Base-by-base conservation (phyloP, 2,329 filamentous ascomycete genomes). In the Escovopsis weberi region DNA sequence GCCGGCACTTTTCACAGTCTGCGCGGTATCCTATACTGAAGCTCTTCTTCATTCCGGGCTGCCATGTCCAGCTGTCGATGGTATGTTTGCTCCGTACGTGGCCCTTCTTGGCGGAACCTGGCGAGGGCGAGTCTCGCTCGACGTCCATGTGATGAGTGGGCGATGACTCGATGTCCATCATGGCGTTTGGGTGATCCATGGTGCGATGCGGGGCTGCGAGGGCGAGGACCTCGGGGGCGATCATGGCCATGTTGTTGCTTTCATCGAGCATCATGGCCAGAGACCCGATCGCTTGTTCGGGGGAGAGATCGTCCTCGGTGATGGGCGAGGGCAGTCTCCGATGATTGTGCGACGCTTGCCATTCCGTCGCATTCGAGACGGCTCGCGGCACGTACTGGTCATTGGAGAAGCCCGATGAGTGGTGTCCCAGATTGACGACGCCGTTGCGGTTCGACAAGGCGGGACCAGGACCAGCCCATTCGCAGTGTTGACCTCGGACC, bases 21-120 rank as follows among this genome's bases (percentile, higher is more conserved):
- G 78, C 72, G 48, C 82, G 69, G 62, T 81, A 87, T 40, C 83
- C 83, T 75, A 87, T 85, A 53, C 80, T 83, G 58, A 87, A 81
- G 47, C 72, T 77, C 57, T 74, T 75, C 61, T 81, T 82, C 71
- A 76, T 77, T 49, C 74, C 74, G 0, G 74, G 72, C 47, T 77
- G 71, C 53, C 68, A 65, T 2, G 74, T 78, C 74, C 74, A 78
- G 43, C 66, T 68, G 54, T 75, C 75, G 43, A 78, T 59, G 0
- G 74, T 78, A 51, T 78, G 74, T 42, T 70, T 70, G 49, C 70
- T 76, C 41, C 74, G 68, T 11, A 68, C 69, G 53, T 78, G 74
- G 10, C 74, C 73, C 52, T 68, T 70, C 33, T 70, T 63, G 6
- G 66, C 65, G 1, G 70, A 68, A 7, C 68, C 71, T 1, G 69